phyloP scores from a whole-genome alignment of 2,329 filamentous ascomycete genomes.

The Colletotrichum simmondsii region DNA sequence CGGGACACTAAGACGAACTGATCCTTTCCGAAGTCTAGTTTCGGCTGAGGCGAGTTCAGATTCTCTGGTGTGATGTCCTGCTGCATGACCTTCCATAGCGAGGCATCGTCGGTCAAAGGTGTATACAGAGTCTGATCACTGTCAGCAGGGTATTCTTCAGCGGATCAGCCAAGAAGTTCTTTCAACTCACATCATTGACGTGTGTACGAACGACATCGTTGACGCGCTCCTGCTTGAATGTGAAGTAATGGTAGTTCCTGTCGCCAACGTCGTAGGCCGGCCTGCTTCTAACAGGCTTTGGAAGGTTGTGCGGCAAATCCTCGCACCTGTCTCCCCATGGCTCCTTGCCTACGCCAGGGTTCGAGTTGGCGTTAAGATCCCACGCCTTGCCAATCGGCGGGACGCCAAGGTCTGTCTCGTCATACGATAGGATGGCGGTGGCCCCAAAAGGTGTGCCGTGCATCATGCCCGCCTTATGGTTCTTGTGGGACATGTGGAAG shows the following conservation, averaged over 20 bases:
- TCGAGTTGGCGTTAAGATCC: slow-evolving; percentile 21
- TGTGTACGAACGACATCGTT: slow-evolving; percentile 24
- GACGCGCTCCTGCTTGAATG: slow-evolving; percentile 22
- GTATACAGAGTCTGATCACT: slow-evolving; percentile 29
- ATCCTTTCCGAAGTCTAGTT: slow-evolving; percentile 26
- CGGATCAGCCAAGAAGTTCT: neutral
- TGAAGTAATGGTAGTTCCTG: slow-evolving; percentile 32
- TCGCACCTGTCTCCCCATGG: slow-evolving; percentile 27
- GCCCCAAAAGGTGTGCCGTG: slow-evolving; percentile 31
- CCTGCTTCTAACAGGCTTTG: slow-evolving; percentile 33
- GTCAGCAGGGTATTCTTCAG: neutral
- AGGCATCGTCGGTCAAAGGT: slow-evolving; percentile 31
- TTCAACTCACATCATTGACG: slow-evolving; percentile 18
- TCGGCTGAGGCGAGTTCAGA: slow-evolving; percentile 21
- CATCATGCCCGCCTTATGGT: slow-evolving; percentile 11
- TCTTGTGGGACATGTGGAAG: slow-evolving; percentile 33
- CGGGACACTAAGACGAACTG: slow-evolving; percentile 34
- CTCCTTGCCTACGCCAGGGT: slow-evolving; percentile 16
- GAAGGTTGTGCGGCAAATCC: slow-evolving; percentile 37
- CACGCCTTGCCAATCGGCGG: slow-evolving; percentile 34
- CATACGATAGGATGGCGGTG: slow-evolving; percentile 34
- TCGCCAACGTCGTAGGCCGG: slow-evolving; percentile 36
- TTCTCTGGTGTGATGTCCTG: slow-evolving; percentile 24
- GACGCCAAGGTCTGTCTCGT: slow-evolving; percentile 27
- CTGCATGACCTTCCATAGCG: slow-evolving; percentile 26